Base-by-base conservation (phyloP, 2,329 filamentous ascomycete species). In the Pseudocercospora crystallina region DNA sequence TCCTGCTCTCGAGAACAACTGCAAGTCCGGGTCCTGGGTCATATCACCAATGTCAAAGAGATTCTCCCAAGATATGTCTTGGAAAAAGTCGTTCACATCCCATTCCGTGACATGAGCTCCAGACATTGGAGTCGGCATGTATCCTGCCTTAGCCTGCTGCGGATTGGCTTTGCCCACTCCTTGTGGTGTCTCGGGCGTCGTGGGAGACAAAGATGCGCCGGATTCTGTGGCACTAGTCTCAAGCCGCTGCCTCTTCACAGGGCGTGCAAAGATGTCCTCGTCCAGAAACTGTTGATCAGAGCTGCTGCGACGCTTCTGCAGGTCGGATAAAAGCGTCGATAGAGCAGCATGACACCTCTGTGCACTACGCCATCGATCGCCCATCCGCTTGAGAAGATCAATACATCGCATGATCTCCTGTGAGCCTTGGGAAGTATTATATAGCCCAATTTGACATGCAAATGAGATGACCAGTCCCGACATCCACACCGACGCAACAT, bases 401-500 rank as follows among this genome's bases (percentile, higher is more conserved):
- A 60, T 41, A 34, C 57, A 56, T n/a, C 57, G 57, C 9, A 56
- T 32, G 26, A 58, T 60, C 41, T 58, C 57, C 17, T 57, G 54
- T 26, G 58, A 60, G 38, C 58, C 60, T 48, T 62, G 58, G 3
- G 36, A 47, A 17, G 58, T 57, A 33, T 54, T 56, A 26, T 69
- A 69, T 5, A 65, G 49, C 8, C 61, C 58, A 15, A 70, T 55
- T n/a, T 65, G 59, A 32, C 60, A 61, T 5, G 68, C 66, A 49
- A 70, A 70, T 1, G 68, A 67, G 7, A 72, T 53, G 5, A 71
- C 64, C 1, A 72, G 58, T 7, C 70, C 69, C 5, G 67, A 64
- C 67, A 71, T 72, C 70, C 70, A 72, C 0, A 61, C 56, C 1
- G 68, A 65, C 0, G 69, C 69, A 20, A 72, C 56, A 9, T 65